These are phyloP conservation scores for Alloteropsis semialata DNA, from an alignment of 176 grass and related monocot species.

Conservation along the genomic window DNA sequence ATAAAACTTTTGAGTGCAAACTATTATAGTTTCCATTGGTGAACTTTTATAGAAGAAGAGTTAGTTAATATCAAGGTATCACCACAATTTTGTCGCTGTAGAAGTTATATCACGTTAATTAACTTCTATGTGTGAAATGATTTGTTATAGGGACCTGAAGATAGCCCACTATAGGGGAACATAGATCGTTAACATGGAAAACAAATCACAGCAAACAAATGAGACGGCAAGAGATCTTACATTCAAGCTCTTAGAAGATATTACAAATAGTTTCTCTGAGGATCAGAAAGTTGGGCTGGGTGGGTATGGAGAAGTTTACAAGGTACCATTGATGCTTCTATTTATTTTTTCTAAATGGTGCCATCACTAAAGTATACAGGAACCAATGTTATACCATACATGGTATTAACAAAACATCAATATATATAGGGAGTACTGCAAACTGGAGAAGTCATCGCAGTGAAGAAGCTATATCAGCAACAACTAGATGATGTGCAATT, in stretches of 20 bases:
- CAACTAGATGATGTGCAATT: not conserved
- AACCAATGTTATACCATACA: not conserved
- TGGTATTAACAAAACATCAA: not conserved
- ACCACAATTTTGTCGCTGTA: too few species aligned
- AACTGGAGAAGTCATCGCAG: not conserved
- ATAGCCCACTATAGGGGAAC: too few species aligned
- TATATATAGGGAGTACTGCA: not conserved
- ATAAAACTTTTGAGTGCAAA: too few species aligned
- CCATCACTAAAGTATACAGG: too few species aligned
- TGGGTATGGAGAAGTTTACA: not conserved
- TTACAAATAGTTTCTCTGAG: not conserved
- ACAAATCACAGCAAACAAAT: not conserved
- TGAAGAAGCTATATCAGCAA: not conserved
- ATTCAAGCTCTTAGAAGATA: not conserved
- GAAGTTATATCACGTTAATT: too few species aligned
- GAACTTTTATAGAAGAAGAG: too few species aligned
- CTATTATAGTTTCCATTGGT: too few species aligned
- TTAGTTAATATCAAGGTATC: too few species aligned
- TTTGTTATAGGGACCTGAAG: not conserved
- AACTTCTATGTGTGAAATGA: not conserved
- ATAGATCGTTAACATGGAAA: not conserved
- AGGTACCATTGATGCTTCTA: not conserved
- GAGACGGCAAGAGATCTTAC: not conserved
- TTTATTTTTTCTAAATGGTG: not conserved
- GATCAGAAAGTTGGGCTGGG: not conserved